Evolutionary conservation across 2,329 filamentous ascomycete genomes (phyloP), one percentile per base, ranked within the genome.

Genomic region (Dryadomyces sulphureus): DNA sequence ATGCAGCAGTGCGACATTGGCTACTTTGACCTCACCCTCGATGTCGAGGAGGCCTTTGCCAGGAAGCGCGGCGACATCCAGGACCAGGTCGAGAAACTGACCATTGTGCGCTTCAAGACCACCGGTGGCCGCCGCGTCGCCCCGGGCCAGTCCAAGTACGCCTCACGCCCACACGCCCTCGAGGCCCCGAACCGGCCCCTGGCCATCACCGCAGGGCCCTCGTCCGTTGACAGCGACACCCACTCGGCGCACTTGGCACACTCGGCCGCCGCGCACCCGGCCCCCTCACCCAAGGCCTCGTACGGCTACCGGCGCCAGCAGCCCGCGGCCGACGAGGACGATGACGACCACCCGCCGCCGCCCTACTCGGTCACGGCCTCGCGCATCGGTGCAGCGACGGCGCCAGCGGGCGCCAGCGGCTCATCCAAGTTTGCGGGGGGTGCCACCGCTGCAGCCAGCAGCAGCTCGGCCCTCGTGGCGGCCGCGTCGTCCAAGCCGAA

Each of bases 1-100:
- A 98, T 98, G 92, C 92, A 98, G 67, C 79, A 75, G 54, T 88
- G 93, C 62, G 89, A 96, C 59, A 98, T 98, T 59, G 88, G 88
- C 50, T 98, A 98, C 66, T 98, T 98, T 63, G 85, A 98, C 62
- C 74, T 98, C 44, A 85, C 84, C 2, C 73, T 85, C 27, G 89
- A 94, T 57, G 82, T 98, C 38, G 87, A 95, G 61, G 90, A 90
- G 52, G 89, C 87, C 12, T 98, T 94, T 61, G 71, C 84, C 57
- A 74, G 79, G 62, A 95, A 95, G 69, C 83, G 89, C 25, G 90
- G 88, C 22, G 84, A 93, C 55, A 81, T 92, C 49, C 81, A 92
- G 59, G 84, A 93, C 54, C 77, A 75, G 51, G 78, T 83, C n/a
- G 92, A 98, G 63, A 78, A 76, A 34, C 70, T 98, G 17, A 72